phyloP scores from a whole-genome alignment of 2,329 filamentous ascomycete species.

The Beauveria brongniartii region DNA sequence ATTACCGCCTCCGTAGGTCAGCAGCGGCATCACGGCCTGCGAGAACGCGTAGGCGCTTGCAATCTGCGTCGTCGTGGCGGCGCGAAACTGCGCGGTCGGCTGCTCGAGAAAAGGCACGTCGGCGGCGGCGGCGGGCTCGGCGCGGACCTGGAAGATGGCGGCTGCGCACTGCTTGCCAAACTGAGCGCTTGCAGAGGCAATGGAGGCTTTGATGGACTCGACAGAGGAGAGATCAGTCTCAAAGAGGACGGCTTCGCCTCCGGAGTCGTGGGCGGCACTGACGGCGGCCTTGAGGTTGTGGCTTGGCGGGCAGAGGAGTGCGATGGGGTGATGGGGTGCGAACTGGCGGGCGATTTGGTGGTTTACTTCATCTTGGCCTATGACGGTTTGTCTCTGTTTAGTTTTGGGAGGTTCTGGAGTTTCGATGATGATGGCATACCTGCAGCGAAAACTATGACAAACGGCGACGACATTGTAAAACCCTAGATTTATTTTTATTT shows the following conservation, averaged over 20 bases:
- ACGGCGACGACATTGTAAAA: neutral
- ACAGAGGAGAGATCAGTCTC: neutral
- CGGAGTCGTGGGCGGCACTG: neutral
- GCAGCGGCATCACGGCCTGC: slow-evolving; percentile 2
- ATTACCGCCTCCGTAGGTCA: neutral
- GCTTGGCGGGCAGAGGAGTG: neutral
- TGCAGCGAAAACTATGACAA: neutral
- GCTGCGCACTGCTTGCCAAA: slow-evolving; percentile 3
- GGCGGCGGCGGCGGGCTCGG: too few relatives aligned
- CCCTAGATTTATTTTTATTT: too few relatives aligned
- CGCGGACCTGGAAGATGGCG: slow-evolving; percentile 4
- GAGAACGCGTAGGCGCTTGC: slow-evolving; percentile 7
- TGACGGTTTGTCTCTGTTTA: neutral
- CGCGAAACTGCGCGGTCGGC: neutral
- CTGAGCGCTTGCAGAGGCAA: neutral
- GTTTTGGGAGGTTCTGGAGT: neutral
- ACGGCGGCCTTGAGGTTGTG: neutral
- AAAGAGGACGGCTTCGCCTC: neutral
- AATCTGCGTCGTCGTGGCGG: neutral
- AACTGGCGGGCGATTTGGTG: slow-evolving; percentile 1
- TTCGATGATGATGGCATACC: neutral
- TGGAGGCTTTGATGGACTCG: neutral
- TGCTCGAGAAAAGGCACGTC: neutral
- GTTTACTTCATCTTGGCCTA: neutral
- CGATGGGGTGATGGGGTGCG: neutral